Conservation (phyloP, 305 asterid genomes). For the Solanum aculeatissimum region DNA sequence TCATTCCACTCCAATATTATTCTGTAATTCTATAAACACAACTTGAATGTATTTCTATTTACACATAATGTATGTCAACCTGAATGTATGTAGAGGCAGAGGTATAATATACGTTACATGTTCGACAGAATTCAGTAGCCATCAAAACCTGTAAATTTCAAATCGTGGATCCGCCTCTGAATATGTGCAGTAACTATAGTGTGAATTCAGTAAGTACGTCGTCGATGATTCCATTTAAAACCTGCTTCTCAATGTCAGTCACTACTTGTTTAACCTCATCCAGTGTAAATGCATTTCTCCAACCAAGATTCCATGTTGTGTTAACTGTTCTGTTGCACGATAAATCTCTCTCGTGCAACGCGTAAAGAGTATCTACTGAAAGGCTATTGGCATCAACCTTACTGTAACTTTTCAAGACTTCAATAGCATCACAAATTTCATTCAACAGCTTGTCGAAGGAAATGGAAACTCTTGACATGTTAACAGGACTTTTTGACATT, state of each 20-base stretch:
- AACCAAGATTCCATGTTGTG: slow-evolving; percentile 58
- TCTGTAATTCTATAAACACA: neutral
- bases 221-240: slow-evolving; percentile 35
- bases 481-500: neutral
- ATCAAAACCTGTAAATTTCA: neutral
- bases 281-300: slow-evolving; percentile 33
- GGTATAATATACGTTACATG: neutral
- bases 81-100: neutral
- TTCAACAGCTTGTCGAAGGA: slow-evolving; percentile 31
- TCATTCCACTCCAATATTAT: neutral
- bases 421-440: slow-evolving; percentile 39
- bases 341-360: slow-evolving; percentile 34
- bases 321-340: slow-evolving; percentile 30
- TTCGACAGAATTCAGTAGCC: neutral
- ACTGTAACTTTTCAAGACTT: slow-evolving; percentile 25
- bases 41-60: neutral
- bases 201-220: slow-evolving; percentile 23
- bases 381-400: slow-evolving; percentile 9
- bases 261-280: slow-evolving; percentile 44
- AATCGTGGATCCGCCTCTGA: neutral
- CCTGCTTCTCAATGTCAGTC: slow-evolving; percentile 32
- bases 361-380: slow-evolving; percentile 22
- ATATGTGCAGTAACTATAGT: neutral
- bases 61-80: neutral
- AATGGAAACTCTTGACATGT: slow-evolving; percentile 11